Evolutionary conservation across 202 grass and related monocot genomes (phyloP).

Genomic region (Cymbopogon flexuosus): DNA sequence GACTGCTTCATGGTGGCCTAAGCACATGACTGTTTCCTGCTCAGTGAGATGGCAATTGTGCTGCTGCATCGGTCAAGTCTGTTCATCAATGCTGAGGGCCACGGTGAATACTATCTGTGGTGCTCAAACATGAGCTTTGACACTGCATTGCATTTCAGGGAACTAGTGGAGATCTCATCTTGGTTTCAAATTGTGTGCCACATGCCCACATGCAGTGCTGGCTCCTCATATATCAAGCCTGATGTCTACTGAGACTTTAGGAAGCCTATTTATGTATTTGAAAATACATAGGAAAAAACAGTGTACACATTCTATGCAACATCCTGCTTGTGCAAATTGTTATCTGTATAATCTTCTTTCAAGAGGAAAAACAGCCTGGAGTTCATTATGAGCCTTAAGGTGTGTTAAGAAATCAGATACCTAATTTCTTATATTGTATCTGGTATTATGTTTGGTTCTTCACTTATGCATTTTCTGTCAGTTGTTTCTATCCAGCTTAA

Average conservation of each 20-base stretch:
- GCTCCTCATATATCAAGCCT: conserved; percentile 6
- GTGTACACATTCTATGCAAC: conserved; percentile 24
- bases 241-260: conserved; percentile 31
- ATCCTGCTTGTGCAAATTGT: too few relatives aligned
- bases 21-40: conserved; percentile 2
- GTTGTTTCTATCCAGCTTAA: conserved; percentile 22
- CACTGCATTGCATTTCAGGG: not conserved
- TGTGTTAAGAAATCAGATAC: conserved; percentile 18
- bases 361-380: not conserved
- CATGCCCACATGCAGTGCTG: conserved; percentile 6
- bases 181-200: not conserved
- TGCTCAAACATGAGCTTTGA: conserved; percentile 15
- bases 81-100: conserved; percentile 12
- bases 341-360: too few relatives aligned
- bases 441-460: not conserved
- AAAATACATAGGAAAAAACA: not conserved
- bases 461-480: not conserved
- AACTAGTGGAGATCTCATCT: conserved; percentile 8
- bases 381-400: not conserved
- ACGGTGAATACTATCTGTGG: not conserved
- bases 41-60: conserved; percentile 1
- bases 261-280: conserved; percentile 27
- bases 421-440: not conserved
- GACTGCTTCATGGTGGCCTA: conserved; percentile 2
- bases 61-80: not conserved